Percentiles rank a stretch among this genome's conserved stretches.
Conservation (phyloP, 2,329 filamentous ascomycete genomes). For the Colletotrichum cereale region DNA sequence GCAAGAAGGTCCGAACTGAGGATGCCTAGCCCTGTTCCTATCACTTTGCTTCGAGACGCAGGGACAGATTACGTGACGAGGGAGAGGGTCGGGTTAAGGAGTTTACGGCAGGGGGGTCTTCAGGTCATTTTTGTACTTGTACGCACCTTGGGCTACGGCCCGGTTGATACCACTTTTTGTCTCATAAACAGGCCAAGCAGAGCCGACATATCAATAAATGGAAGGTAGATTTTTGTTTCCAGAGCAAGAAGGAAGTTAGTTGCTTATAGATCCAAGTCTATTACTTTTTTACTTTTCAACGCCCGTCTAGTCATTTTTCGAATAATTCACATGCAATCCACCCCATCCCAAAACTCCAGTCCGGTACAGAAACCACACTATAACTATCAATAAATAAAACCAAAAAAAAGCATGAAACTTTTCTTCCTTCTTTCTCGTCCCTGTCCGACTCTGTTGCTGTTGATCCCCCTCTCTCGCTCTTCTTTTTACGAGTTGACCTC, state of each 20-base stretch:
- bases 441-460: neutral
- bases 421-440: neutral
- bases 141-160: constrained; percentile 25
- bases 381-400: neutral
- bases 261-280: neutral
- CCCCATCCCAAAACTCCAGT: neutral
- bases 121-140: constrained; percentile 28
- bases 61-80: neutral
- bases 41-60: neutral
- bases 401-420: neutral
- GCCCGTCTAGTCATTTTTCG: neutral
- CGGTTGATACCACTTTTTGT: constrained; percentile 37
- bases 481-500: constrained; percentile 65
- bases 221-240: constrained; percentile 1
- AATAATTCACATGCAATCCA: neutral
- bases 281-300: neutral
- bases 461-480: neutral
- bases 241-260: neutral
- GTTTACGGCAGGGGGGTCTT: constrained; percentile 20
- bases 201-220: constrained; percentile 11
- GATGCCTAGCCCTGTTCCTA: constrained; percentile 14
- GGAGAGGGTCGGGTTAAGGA: constrained; percentile 10
- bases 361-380: neutral
- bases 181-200: constrained; percentile 13
- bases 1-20: constrained; percentile 62